Evolutionary conservation across 495 filamentous ascomycete genomes (phyloP).

Genomic region (Xylaria venustula): DNA sequence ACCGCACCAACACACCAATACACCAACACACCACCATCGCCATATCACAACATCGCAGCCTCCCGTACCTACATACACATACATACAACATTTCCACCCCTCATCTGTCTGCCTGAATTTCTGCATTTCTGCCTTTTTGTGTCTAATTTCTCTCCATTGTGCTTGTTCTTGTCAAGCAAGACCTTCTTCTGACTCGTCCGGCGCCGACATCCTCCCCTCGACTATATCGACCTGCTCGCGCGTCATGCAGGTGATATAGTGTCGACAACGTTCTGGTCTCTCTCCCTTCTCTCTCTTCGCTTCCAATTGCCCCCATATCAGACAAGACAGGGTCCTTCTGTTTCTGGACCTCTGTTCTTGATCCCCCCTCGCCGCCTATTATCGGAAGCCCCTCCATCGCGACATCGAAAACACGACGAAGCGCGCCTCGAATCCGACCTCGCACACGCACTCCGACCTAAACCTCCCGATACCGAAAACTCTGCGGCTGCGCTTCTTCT

Average conservation of each 20-base stretch:
- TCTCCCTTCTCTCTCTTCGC: not conserved
- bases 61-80: too few relatives aligned
- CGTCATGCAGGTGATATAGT: conserved; percentile 18
- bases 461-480: too few relatives aligned
- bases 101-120: too few relatives aligned
- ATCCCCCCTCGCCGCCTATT: not conserved
- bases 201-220: not conserved
- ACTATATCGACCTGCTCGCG: not conserved
- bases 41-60: too few relatives aligned
- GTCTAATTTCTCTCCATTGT: not conserved
- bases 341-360: not conserved
- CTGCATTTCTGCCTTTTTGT: not conserved
- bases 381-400: conserved; percentile 6
- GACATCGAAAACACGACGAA: not conserved
- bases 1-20: too few relatives aligned
- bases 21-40: too few relatives aligned
- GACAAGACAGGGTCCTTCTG: not conserved
- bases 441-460: too few relatives aligned
- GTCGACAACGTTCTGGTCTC: not conserved
- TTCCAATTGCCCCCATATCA: not conserved
- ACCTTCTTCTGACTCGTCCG: not conserved
- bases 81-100: too few relatives aligned
- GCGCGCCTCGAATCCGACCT: not conserved
- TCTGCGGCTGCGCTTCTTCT: not conserved
- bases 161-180: not conserved